Percentiles rank a stretch among this genome's conserved stretches.
Conservation (phyloP, 1,284 basidiomycete species). For the Ustilago trichophora region DNA sequence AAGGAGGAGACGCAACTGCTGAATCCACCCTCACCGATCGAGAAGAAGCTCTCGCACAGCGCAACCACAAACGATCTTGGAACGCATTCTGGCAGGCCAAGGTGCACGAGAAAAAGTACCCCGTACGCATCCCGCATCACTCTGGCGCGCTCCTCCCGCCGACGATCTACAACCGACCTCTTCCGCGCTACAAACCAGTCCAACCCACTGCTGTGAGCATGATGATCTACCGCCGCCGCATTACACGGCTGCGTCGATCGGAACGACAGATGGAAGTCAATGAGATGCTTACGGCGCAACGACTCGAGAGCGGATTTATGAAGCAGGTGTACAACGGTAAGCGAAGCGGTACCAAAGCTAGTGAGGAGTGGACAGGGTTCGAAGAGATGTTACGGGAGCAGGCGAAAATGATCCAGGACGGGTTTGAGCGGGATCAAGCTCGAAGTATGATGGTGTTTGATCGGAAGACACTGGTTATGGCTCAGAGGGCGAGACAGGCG, state of each 20-base stretch:
- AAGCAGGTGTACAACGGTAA: not conserved
- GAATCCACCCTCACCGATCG: not conserved
- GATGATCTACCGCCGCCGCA: constrained; percentile 59
- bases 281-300: constrained; percentile 32
- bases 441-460: constrained; percentile 48
- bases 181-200: constrained; percentile 62
- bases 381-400: constrained; percentile 8
- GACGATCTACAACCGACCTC: constrained; percentile 53
- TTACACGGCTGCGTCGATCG: constrained; percentile 35
- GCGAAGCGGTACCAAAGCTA: not conserved
- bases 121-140: constrained; percentile 43
- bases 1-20: constrained; percentile 9
- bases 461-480: constrained; percentile 42
- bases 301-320: constrained; percentile 1
- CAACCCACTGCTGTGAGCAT: constrained; percentile 59
- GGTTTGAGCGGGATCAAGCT: constrained; percentile 44
- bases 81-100: constrained; percentile 17
- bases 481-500: constrained; percentile 48
- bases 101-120: constrained; percentile 34
- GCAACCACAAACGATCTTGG: constrained; percentile 21
- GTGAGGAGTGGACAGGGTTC: constrained; percentile 2
- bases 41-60: constrained; percentile 15
- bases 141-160: constrained; percentile 61
- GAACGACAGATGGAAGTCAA: constrained; percentile 37
- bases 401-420: constrained; percentile 7